Evolutionary conservation across 345 rosid genomes (phyloP).

Genomic region (rapeseed (Brassica napus)): Da-Ae NC_063440.1:20573001-20573500

Average conservation of each 20-base stretch:
- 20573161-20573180: conserved; percentile 96
- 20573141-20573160: conserved; percentile 85
- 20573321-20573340: too few relatives aligned
- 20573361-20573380: too few relatives aligned
- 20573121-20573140: conserved; percentile 93
- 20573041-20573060: conserved; percentile 22
- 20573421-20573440: not conserved
- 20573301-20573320: not conserved
- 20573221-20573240: conserved; percentile 26
- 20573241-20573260: not conserved
- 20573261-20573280: conserved; percentile 2
- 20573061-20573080: conserved; percentile 72
- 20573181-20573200: conserved; percentile 97
- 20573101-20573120: conserved; percentile 94
- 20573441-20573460: not conserved
- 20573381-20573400: too few relatives aligned
- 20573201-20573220: conserved; percentile 89
- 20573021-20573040: not conserved
- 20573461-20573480: conserved; percentile 60
- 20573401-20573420: too few relatives aligned
- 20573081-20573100: conserved; percentile 84
- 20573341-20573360: too few relatives aligned
- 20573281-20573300: not conserved
- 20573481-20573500: conserved; percentile 96
- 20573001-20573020: not conserved